Evolutionary conservation across 2,329 filamentous ascomycete genomes (phyloP).

Genomic region (Gliomastix tumulicola): DNA sequence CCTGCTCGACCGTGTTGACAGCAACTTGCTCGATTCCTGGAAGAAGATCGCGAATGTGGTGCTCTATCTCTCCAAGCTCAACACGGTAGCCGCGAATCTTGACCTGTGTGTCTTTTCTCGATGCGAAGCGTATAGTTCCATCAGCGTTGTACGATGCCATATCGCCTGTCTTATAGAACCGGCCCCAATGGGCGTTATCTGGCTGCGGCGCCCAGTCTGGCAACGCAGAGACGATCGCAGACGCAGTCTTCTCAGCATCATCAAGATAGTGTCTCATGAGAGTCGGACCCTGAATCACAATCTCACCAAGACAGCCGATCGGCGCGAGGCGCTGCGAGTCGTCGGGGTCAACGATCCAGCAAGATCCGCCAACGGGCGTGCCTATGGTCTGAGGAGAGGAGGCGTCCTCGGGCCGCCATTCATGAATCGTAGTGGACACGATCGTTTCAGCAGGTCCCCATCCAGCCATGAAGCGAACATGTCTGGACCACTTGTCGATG

Average conservation of each 20-base stretch:
- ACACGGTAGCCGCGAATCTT: slow-evolving; percentile 46
- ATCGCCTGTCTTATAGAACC: slow-evolving; percentile 38
- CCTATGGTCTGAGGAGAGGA: slow-evolving; percentile 9
- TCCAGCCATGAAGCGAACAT: slow-evolving; percentile 25
- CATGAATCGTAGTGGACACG: slow-evolving; percentile 11
- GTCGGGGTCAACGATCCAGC: slow-evolving; percentile 17
- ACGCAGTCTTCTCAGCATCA: slow-evolving; percentile 40
- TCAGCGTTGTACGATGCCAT: slow-evolving; percentile 32
- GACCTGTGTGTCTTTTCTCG: slow-evolving; percentile 52
- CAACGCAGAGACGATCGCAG: slow-evolving; percentile 32
- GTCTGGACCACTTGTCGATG: slow-evolving; percentile 8
- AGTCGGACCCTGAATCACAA: slow-evolving; percentile 26
- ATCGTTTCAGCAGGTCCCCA: slow-evolving; percentile 13
- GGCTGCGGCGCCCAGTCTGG: slow-evolving; percentile 1
- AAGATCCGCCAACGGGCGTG: slow-evolving; percentile 2
- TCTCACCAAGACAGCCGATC: slow-evolving; percentile 21
- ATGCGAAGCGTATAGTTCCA: slow-evolving; percentile 12
- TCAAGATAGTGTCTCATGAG: slow-evolving; percentile 37
- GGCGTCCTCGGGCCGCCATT: slow-evolving; percentile 7
- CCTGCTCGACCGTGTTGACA: slow-evolving; percentile 3
- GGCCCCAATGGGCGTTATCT: background rate
- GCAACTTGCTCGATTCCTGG: background rate
- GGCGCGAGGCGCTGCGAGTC: slow-evolving; percentile 17
- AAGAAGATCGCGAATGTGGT: background rate
- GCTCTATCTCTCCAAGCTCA: slow-evolving; percentile 25